Conservation (phyloP, 768 basidiomycete species). For the Boletales sp. region DNA sequence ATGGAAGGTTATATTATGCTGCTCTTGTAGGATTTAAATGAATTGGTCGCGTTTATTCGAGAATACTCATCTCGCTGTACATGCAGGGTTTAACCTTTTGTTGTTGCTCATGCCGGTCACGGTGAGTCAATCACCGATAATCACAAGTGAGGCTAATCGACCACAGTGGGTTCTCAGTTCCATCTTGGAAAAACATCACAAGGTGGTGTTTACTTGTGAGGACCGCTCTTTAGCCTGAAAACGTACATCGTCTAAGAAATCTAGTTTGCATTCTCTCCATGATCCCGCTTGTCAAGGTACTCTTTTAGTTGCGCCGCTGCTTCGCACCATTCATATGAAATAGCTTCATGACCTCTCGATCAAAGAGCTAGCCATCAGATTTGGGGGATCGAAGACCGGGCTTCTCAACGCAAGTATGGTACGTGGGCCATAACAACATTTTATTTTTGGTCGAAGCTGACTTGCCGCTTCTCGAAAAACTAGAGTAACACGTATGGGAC, state of each 20-base stretch:
- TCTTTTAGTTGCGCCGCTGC: not conserved
- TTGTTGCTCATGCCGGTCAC: constrained; percentile 64
- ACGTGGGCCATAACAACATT: constrained; percentile 13
- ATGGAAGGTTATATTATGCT: constrained; percentile 51
- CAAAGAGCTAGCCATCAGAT: constrained; percentile 64
- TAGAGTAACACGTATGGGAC: constrained; percentile 66
- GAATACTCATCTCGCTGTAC: not conserved
- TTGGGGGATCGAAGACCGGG: constrained; percentile 75
- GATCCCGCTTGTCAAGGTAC: constrained; percentile 75
- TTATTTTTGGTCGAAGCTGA: constrained; percentile 1
- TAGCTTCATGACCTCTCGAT: constrained; percentile 79
- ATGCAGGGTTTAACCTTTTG: constrained; percentile 66
- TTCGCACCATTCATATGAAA: constrained; percentile 4
- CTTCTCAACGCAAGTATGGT: constrained; percentile 82
- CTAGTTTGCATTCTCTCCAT: constrained; percentile 66
- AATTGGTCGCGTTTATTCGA: not conserved
- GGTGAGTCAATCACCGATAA: constrained; percentile 36
- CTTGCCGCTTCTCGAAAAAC: not conserved
- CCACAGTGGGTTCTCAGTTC: constrained; percentile 55
- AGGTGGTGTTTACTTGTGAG: constrained; percentile 62
- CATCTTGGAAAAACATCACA: constrained; percentile 45
- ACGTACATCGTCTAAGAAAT: not conserved
- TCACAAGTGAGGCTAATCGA: not conserved
- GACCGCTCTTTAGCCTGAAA: not conserved
- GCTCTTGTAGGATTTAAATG: constrained; percentile 46